A percentile compares a stretch with the other conserved stretches of the same genome.
Evolutionary conservation across 768 basidiomycete species (phyloP).

Genomic region (Imleria badia): DNA sequence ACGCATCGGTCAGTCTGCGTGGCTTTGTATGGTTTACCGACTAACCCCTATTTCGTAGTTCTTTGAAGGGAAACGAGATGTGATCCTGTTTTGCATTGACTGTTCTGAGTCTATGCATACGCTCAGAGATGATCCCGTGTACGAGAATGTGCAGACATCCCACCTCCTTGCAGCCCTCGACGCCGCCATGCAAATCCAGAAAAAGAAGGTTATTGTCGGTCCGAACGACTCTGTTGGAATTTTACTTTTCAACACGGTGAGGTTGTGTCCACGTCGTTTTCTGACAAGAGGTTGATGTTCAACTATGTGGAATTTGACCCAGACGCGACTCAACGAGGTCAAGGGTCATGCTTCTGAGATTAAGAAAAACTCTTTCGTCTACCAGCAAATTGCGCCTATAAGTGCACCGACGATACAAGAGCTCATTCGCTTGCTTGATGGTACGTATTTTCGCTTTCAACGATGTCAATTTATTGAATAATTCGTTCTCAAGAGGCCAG

Average conservation of each 20-base stretch:
- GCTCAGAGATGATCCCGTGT: conserved; percentile 60
- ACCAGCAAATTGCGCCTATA: conserved; percentile 74
- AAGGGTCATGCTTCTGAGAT: conserved; percentile 52
- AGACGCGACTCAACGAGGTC: conserved; percentile 30
- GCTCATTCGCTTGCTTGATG: conserved; percentile 73
- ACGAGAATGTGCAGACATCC: conserved; percentile 68
- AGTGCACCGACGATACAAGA: conserved; percentile 81
- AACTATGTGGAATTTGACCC: background rate
- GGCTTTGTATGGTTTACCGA: conserved; percentile 11
- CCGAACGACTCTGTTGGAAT: conserved; percentile 92
- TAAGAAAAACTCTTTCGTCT: conserved; percentile 68
- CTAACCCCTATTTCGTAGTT: conserved; percentile 41
- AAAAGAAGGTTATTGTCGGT: conserved; percentile 84
- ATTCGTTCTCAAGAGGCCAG: conserved; percentile 49
- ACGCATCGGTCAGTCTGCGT: conserved; percentile 48
- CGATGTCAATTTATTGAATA: background rate
- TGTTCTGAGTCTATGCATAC: conserved; percentile 88
- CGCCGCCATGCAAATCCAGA: conserved; percentile 82
- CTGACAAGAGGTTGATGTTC: background rate
- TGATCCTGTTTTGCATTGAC: conserved; percentile 95
- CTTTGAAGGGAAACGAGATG: conserved; percentile 75
- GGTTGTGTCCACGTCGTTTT: conserved; percentile 16
- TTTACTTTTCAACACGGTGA: conserved; percentile 89
- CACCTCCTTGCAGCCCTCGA: conserved; percentile 80
- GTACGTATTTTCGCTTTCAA: conserved; percentile 39